Base-by-base conservation (phyloP, 2,329 filamentous ascomycete genomes). In the Leptodontidium sp. region DNA sequence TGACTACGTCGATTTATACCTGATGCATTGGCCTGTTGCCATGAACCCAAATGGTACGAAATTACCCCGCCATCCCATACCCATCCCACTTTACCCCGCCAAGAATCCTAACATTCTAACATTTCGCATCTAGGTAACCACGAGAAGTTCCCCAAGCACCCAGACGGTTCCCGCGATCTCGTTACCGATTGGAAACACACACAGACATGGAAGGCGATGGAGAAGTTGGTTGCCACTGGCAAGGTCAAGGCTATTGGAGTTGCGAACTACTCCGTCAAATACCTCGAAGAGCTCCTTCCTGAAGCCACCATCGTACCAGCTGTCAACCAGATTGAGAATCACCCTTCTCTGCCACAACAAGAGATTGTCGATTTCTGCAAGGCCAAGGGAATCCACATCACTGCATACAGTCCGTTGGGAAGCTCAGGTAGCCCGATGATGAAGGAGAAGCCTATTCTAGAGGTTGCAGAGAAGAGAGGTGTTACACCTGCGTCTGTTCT, bases 1-100 rank as follows among this genome's bases (percentile, higher is more conserved):
- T 59, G 91, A 93, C 72, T 95, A 97, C 78, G 86, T 97, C 5
- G 93, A 97, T 78, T 83, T 97, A 67, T 93, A 88, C 78, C 85
- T 97, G 47, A 87, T 97, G 83, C 93, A 97, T 82, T 96, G 93
- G 92, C 91, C 92, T 6, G 83, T 93, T 57, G 88, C 91, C 61
- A 90, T 94, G 88, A 95, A 94, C 82, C 91, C 91, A 8, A 86
- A 91, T 43, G 91, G 90, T 86, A 77, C 69, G 77, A 53, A 58
- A 24, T 24, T 43, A 55, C 35, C 58, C 81, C 57, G 29, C 64
- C 45, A 40, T 29, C 59, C 43, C 17, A 32, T 32, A 3, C 29
- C 29, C 53, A 61, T 50, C 63, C 50, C 40, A 76, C 75, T 70
- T 59, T 50, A 40, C 32, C 32, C 6, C 14, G 47, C 49, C 45